Percentiles rank a stretch among this genome's conserved stretches.
Evolutionary conservation across 192 early-diverging fungal genomes (phyloP).

Genomic region (Glomus cerebriforme): DNA sequence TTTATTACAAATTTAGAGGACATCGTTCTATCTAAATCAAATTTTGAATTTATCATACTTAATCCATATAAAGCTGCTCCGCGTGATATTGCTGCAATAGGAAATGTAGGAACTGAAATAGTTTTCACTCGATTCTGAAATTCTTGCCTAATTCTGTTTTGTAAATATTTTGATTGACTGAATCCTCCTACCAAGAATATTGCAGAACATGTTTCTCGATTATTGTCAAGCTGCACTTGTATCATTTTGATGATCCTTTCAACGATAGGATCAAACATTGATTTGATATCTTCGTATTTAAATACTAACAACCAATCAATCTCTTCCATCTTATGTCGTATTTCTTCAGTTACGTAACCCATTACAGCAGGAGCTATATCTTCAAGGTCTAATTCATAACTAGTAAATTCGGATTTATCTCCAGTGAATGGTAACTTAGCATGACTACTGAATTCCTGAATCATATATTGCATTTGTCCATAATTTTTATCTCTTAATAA

Average conservation of each 20-base stretch:
- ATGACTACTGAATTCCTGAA: neutral
- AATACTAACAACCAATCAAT: neutral
- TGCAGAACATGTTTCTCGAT: too few relatives aligned
- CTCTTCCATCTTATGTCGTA: neutral
- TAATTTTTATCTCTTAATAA: neutral
- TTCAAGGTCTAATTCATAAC: neutral
- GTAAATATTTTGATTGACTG: too few relatives aligned
- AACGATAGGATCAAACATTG: neutral
- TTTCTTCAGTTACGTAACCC: neutral
- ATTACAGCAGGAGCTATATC: neutral
- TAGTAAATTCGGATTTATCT: neutral
- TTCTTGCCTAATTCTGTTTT: too few relatives aligned
- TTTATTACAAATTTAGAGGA: too few relatives aligned
- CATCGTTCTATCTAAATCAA: too few relatives aligned
- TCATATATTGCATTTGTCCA: neutral
- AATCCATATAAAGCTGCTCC: too few relatives aligned
- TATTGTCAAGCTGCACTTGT: too few relatives aligned
- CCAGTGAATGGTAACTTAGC: neutral
- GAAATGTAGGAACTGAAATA: too few relatives aligned
- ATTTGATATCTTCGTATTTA: neutral
- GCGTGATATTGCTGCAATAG: too few relatives aligned
- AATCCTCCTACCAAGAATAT: too few relatives aligned
- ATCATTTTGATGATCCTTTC: neutral
- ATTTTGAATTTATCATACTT: neutral
- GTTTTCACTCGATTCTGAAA: neutral